Evolutionary conservation across 2,329 filamentous ascomycete genomes (phyloP).

Genomic region (Sclerotinia nivalis): DNA sequence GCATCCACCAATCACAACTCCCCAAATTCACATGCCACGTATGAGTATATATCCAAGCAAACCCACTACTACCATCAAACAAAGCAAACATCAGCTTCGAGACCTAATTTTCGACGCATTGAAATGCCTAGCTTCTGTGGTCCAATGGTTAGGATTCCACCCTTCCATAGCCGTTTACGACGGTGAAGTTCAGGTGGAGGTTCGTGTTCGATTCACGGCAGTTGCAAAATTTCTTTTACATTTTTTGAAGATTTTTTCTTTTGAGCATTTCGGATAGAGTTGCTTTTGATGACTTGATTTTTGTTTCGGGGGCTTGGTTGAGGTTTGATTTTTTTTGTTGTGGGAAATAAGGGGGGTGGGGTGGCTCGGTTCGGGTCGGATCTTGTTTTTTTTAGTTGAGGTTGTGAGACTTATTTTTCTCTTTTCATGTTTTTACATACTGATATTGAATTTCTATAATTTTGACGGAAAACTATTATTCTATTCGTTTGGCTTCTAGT

Average conservation of each 20-base stretch:
- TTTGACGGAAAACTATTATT: too few species aligned
- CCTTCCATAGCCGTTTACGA: too few species aligned
- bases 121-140: conserved; percentile 19
- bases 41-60: too few species aligned
- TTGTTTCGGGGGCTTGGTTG: background rate
- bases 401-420: too few species aligned
- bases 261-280: background rate
- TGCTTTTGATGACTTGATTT: too few species aligned
- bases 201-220: conserved; percentile 25
- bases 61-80: background rate
- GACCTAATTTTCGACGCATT: too few species aligned
- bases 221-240: background rate
- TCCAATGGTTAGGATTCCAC: conserved; percentile 26
- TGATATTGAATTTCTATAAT: background rate
- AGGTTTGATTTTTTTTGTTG: background rate
- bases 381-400: too few species aligned
- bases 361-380: background rate
- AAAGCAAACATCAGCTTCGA: background rate
- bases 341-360: background rate
- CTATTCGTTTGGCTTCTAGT: too few species aligned
- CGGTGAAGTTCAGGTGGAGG: too few species aligned
- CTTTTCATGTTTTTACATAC: background rate
- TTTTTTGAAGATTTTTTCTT: background rate
- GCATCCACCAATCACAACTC: too few species aligned
- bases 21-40: too few species aligned